Evolutionary conservation across 2,329 filamentous ascomycete genomes (phyloP), one percentile per base, ranked within the genome.

Genomic region (Nemania diffusa): DNA sequence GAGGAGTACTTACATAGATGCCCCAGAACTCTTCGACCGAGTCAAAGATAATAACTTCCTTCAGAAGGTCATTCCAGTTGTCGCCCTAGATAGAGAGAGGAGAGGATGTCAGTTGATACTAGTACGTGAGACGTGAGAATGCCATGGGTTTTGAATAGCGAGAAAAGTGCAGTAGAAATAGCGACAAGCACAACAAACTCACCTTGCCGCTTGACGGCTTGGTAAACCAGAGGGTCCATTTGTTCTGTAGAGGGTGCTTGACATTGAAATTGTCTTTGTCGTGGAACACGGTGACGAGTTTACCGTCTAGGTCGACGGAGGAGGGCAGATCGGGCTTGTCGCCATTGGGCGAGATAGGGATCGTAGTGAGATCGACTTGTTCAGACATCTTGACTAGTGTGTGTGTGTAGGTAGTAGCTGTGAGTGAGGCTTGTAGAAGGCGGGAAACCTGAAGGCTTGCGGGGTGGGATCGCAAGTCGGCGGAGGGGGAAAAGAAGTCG

Each of bases 11-110:
- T 87, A 99, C 97, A 82, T 98, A 98, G 79, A 99, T 93, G 67
- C 96, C 96, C 96, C 96, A 99, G 83, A 99, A 99, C 81, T 99
- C 97, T 84, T 99, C 96, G 27, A 99, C 96, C 2, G 94, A 97
- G 84, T 97, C 93, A 78, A 99, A 98, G 64, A 93, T 97, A 78
- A 99, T 97, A 75, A 99, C 95, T 81, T 99, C 94, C 85, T 99
- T 99, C 71, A 99, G 84, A 70, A 98, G 85, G 79, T 99, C 96
- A 74, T 97, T 97, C 96, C 97, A 99, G 87, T 97, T 97, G 82
- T 98, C 94, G 72, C 93, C 94, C 93, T 97, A 60, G 40, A 52
- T 15, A 34, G 62, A 44, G 46, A n/a, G 15, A 17, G 15, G 7
- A 60, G 24, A 34, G 20, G 17, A 58, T 46, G 48, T 62, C 13